Base-by-base conservation (phyloP, 2,329 filamentous ascomycete species). In the Coleophoma crateriformis region DNA sequence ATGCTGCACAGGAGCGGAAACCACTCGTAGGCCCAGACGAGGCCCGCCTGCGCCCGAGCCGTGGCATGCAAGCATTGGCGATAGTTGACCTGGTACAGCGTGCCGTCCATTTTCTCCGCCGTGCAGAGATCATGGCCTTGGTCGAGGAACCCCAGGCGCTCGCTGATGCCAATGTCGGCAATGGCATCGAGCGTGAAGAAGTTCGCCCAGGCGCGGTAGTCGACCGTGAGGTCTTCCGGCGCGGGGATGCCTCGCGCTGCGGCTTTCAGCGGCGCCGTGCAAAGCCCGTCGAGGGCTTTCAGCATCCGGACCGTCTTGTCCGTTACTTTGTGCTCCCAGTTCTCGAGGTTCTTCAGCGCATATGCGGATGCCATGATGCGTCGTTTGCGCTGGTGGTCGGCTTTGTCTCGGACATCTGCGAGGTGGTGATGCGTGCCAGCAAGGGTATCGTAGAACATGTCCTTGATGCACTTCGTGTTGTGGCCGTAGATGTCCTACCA, bases 151-250 rank as follows among this genome's bases (percentile, higher is more conserved):
- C 75, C 72, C 2, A 80, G 68, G n/a, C 66, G 68, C 47, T 77
- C 70, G 1, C 68, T 72, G 0, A 80, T 65, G 1, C 76, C 77
- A 58, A 81, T 81, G 47, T 80, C 74, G 14, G 73, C 75, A 46
- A 81, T 79, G 2, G 75, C 77, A 50, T 81, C 77, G 13, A 80
- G 65, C 0, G 75, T 76, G 60, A 81, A 80, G 64, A 76, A 77
- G 61, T 79, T 81, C 20, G 70, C 68, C 71, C 71, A 81, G 6
- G 66, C 64, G 4, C 76, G 71, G 48, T 73, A 75, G 55, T 81
- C 74, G 15, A 81, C 65, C 0, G 66, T 74, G 15, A 76, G 48
- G 44, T 77, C 73, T 27, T 64, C 58, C 1, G 65, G 51, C 4
- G 58, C 54, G 0, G 67, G 65, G 4, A 48, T 46, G 13, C 35